These are phyloP conservation scores for Trypanosoma mega DNA, from an alignment of 208 protist species.

Conservation along the genomic window DNA sequence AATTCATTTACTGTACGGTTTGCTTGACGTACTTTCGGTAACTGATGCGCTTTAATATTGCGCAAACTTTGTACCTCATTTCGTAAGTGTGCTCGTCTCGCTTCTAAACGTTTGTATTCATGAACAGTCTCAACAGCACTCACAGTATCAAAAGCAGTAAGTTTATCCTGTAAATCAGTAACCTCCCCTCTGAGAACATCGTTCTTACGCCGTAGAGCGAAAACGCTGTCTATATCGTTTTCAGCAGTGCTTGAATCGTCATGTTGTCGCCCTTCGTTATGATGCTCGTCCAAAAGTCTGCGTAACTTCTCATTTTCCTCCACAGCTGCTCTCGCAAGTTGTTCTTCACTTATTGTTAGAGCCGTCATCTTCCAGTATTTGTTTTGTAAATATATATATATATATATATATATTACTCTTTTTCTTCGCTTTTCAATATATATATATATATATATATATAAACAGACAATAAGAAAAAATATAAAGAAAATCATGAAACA, in stretches of 20 bases:
- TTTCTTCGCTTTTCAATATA: neutral
- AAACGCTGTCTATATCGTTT: constrained; percentile 20
- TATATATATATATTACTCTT: neutral
- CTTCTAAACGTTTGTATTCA: constrained; percentile 62
- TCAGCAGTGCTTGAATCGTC: constrained; percentile 3
- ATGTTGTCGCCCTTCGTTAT: neutral
- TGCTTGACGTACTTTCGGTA: constrained; percentile 59
- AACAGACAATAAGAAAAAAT: constrained; percentile 10
- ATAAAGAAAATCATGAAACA: constrained; percentile 26
- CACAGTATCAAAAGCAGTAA: constrained; percentile 46
- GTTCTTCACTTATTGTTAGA: constrained; percentile 22
- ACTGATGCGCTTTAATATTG: constrained; percentile 79
- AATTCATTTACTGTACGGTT: constrained; percentile 46
- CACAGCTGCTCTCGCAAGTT: constrained; percentile 23
- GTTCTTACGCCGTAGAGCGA: constrained; percentile 44
- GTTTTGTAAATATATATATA: neutral
- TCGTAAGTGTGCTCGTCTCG: constrained; percentile 50
- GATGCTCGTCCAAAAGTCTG: constrained; percentile 8
- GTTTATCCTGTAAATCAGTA: constrained; percentile 45
- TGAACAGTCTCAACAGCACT: constrained; percentile 75
- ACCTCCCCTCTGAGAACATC: constrained; percentile 56
- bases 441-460: constrained; percentile 4
- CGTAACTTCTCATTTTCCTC: constrained; percentile 27
- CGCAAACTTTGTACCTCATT: constrained; percentile 80
- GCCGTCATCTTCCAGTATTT: constrained; percentile 10